Base-by-base conservation (phyloP, 768 basidiomycete genomes). In the Serpula lacrymans region DNA sequence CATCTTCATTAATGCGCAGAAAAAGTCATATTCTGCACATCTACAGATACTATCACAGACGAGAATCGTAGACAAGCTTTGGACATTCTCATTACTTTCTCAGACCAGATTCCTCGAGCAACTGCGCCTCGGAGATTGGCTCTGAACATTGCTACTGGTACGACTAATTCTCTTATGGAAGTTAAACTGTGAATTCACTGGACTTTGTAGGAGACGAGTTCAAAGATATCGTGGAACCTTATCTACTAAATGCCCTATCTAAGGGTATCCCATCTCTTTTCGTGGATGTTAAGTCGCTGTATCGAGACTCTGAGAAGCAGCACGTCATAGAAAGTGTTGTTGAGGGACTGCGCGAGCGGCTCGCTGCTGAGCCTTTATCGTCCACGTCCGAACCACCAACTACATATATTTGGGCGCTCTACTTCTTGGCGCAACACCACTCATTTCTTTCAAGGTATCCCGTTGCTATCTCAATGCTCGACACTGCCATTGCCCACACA, bases 221-320 rank as follows among this genome's bases (percentile, higher is more conserved):
- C 68, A 74, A 67, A 38, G 61, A 69, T 22, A 69, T 86, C 9
- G 77, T 77, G 5, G 69, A 72, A 42, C 63, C 73, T 4, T 97
- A 98, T 60, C 63, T 98, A 34, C 54, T 72, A 5, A 68, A 71
- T 4, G 86, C 78, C 7, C 69, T 99, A 10, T 73, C 71, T 29
- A 90, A 88, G 55, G 95, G 94, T 48, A 72, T 98, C 27, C 96
- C 96, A 2, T 96, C 92, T 2, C 69, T 98, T 2, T 99, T 98
- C 54, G 80, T 85, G 13, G 94, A 97, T 62, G 54, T 98, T 59
- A 98, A 97, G 59, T 70, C 82, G 0, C 75, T 98, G 1, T 97
- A 96, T 53, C 48, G 52, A 7, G 74, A 88, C 44, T 41, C 67
- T 1, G 61, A 65, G 34, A 98, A 95, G 58, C 78, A 78, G 35